Conservation (phyloP, 2,329 filamentous ascomycete genomes). For the Elsinoe perseae region DNA sequence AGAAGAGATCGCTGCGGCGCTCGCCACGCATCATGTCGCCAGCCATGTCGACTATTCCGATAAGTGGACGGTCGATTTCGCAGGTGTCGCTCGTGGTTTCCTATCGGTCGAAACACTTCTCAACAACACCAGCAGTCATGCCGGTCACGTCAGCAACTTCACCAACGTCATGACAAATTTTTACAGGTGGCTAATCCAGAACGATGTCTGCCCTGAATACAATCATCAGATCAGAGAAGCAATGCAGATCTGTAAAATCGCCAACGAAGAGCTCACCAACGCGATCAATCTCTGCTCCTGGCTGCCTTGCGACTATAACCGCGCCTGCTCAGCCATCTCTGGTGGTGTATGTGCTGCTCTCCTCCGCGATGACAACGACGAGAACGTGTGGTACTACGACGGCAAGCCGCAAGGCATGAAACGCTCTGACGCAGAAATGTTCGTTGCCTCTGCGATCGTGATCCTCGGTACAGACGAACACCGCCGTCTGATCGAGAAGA, state of each 20-base stretch:
- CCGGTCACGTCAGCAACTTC: conserved; percentile 47
- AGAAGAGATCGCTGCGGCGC: conserved; percentile 56
- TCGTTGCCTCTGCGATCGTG: conserved; percentile 17
- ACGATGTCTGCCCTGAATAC: conserved; percentile 82
- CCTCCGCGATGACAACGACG: conserved; percentile 29
- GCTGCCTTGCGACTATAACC: conserved; percentile 74
- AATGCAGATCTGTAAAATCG: conserved; percentile 56
- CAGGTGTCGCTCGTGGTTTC: conserved; percentile 67
- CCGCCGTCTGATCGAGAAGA: conserved; percentile 24
- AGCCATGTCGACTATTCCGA: conserved; percentile 36
- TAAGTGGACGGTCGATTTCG: conserved; percentile 72
- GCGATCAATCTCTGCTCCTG: conserved; percentile 44
- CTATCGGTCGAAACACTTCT: conserved; percentile 36
- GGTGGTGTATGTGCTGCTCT: conserved; percentile 45
- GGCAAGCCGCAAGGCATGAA: neutral
- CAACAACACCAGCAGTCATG: neutral
- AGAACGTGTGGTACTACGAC: conserved; percentile 36
- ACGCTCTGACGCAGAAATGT: conserved; percentile 9
- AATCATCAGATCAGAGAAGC: conserved; percentile 58
- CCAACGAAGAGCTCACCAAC: conserved; percentile 58
- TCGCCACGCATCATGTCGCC: conserved; percentile 51
- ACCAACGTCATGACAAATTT: conserved; percentile 73
- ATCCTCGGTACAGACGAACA: conserved; percentile 31
- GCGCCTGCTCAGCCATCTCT: conserved; percentile 60
- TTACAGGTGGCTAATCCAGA: conserved; percentile 75